These are phyloP conservation scores for Tylopilus microsporus DNA, from an alignment of 1,284 basidiomycete genomes.

Conservation along the genomic window DNA sequence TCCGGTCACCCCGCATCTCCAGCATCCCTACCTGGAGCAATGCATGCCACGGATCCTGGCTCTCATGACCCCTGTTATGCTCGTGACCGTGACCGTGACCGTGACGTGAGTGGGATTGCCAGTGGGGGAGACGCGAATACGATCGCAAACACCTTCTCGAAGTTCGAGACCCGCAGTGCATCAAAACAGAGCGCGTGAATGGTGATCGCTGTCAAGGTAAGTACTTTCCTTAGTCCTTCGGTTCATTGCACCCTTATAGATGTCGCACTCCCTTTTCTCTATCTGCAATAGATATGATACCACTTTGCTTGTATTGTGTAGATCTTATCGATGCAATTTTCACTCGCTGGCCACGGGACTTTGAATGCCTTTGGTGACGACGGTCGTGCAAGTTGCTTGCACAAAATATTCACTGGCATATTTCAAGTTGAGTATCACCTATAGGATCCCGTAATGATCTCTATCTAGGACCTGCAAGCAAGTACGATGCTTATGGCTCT, in stretches of 20 bases:
- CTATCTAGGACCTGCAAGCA: no score
- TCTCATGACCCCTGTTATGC: slow-evolving; percentile 39
- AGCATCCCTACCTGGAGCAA: slow-evolving; percentile 27
- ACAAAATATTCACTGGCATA: no score
- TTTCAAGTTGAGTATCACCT: no score
- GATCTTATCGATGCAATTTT: no score
- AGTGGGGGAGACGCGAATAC: slow-evolving; percentile 37
- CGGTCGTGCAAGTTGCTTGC: no score
- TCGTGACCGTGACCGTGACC: slow-evolving; percentile 39
- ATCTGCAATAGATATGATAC: slow-evolving; percentile 31
- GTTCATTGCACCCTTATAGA: slow-evolving; percentile 29
- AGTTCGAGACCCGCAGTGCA: slow-evolving; percentile 43
- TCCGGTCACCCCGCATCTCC: slow-evolving; percentile 29
- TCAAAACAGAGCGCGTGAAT: slow-evolving; percentile 44
- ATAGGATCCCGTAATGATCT: no score
- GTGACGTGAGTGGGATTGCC: slow-evolving; percentile 37
- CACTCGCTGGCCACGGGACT: no score
- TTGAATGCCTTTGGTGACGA: no score
- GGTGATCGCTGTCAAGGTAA: slow-evolving; percentile 36
- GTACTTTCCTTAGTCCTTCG: slow-evolving; percentile 21
- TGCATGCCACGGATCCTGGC: slow-evolving; percentile 32
- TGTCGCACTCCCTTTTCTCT: slow-evolving; percentile 23
- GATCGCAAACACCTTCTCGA: slow-evolving; percentile 34
- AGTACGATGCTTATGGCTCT: no score
- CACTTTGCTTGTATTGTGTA: slow-evolving; percentile 27